Evolutionary conservation across 108 stramenopile genomes (phyloP).

Genomic region (Craspedostauros australis): DNA sequence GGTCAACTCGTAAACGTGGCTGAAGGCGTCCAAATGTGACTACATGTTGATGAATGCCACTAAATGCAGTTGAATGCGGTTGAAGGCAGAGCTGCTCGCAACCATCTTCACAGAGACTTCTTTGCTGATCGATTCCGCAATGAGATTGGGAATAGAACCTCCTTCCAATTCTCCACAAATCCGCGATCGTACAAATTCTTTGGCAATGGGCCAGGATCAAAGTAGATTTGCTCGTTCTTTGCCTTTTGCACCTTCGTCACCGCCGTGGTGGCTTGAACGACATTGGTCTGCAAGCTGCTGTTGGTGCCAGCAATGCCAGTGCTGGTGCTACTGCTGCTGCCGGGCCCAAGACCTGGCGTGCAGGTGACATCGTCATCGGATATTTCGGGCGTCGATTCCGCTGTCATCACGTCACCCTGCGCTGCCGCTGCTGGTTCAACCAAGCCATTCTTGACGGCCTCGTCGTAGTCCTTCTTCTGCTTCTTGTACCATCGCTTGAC

Average conservation of each 20-base stretch:
- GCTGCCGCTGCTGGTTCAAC: constrained; percentile 6
- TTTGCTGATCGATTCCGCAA: no score
- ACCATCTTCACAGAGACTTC: no score
- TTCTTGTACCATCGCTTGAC: constrained; percentile 62
- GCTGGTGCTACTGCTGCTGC: background rate
- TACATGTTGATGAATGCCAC: no score
- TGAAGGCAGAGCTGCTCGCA: no score
- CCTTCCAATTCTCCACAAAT: constrained; percentile 63
- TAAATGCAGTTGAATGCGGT: no score
- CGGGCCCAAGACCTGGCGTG: constrained; percentile 16
- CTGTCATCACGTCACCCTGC: constrained; percentile 5
- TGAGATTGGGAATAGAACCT: constrained; percentile 69
- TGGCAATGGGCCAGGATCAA: constrained; percentile 74
- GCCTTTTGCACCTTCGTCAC: constrained; percentile 8
- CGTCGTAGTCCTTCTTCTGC: constrained; percentile 41
- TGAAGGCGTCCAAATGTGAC: no score
- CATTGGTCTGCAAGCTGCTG: background rate
- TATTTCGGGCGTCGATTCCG: constrained; percentile 1
- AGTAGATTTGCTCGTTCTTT: no score
- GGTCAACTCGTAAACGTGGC: no score
- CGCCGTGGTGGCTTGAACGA: background rate
- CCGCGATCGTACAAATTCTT: constrained; percentile 66
- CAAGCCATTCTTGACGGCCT: constrained; percentile 46
- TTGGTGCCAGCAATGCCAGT: background rate
- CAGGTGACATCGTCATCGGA: constrained; percentile 64